Base-by-base conservation (phyloP, 2,329 filamentous ascomycete genomes). In the Curvularia lunata region DNA sequence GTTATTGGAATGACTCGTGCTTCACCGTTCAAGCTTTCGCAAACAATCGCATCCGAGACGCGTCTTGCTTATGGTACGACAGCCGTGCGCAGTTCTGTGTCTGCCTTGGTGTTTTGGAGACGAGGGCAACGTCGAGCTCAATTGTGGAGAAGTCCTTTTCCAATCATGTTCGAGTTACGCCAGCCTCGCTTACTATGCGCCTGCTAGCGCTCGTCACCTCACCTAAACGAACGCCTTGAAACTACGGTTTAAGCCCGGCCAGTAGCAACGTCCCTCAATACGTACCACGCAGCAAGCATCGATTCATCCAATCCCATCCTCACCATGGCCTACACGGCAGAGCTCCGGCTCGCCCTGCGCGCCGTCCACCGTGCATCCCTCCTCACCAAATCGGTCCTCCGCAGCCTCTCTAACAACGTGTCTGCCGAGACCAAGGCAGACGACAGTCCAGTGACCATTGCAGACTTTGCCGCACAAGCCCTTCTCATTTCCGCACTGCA, bases 401-500 rank as follows among this genome's bases (percentile, higher is more conserved):
- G 78, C 41, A 73, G 77, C 19, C 77, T 82, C n/a, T 78, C 80
- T 61, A 83, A 83, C 63, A 64, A 64, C 52, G 70, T 74, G 48
- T 78, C 78, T 54, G 80, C 79, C 21, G 77, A 86, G 51, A 80
- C 83, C 67, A 88, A 88, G 70, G 78, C 78, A 54, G 86, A 88
- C 70, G 76, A 80, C 48, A 83, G 82, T 0, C 86, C 86, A 23
- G 86, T 89, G 49, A 88, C 86, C 1, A 82, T 86, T 37, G 86
- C 85, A 58, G 86, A 88, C 69, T 88, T 88, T 67, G 86, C 84
- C 40, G 83, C 84, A 2, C 86, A 89, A 71, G 85, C 86, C 9
- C 77, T 88, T 34, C 80, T 89, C 64, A 87, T 87, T 65, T 79
- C 78, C 54, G 81, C 84, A 27, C 75, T 88, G 45, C 84, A 82